These are phyloP conservation scores for Arthroderma uncinatum DNA, from an alignment of 2,329 filamentous ascomycete species.

Conservation along the genomic window DNA sequence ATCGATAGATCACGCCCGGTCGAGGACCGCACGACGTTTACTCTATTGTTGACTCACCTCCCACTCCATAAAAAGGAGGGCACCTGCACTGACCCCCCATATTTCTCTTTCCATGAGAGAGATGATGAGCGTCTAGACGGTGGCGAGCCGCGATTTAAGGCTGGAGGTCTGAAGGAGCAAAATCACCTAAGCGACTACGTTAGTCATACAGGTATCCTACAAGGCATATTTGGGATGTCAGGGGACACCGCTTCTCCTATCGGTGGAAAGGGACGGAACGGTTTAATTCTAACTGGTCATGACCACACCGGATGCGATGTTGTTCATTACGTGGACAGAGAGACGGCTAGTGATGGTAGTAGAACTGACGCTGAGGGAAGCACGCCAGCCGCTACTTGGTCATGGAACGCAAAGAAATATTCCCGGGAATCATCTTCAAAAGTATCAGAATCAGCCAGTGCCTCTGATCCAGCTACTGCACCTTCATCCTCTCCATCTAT, in stretches of 20 bases:
- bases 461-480: background rate
- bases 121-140: constrained; percentile 40
- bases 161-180: constrained; percentile 60
- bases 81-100: constrained; percentile 71
- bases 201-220: constrained; percentile 59
- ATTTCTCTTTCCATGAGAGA: constrained; percentile 67
- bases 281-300: constrained; percentile 81
- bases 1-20: constrained; percentile 47
- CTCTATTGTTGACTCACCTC: constrained; percentile 81
- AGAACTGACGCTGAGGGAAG: constrained; percentile 5
- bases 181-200: constrained; percentile 71
- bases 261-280: constrained; percentile 55
- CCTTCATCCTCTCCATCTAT: constrained; percentile 37
- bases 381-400: constrained; percentile 17
- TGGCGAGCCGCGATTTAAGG: constrained; percentile 26
- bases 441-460: background rate
- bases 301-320: constrained; percentile 92
- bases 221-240: constrained; percentile 72
- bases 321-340: constrained; percentile 67
- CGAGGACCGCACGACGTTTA: constrained; percentile 56
- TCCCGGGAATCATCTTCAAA: background rate
- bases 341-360: constrained; percentile 10
- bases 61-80: constrained; percentile 75
- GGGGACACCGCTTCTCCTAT: constrained; percentile 48
- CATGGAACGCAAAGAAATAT: constrained; percentile 30